Evolutionary conservation across 2,329 filamentous ascomycete species (phyloP), one percentile per base, ranked within the genome.

Genomic region (Colletotrichum plurivorum): DNA sequence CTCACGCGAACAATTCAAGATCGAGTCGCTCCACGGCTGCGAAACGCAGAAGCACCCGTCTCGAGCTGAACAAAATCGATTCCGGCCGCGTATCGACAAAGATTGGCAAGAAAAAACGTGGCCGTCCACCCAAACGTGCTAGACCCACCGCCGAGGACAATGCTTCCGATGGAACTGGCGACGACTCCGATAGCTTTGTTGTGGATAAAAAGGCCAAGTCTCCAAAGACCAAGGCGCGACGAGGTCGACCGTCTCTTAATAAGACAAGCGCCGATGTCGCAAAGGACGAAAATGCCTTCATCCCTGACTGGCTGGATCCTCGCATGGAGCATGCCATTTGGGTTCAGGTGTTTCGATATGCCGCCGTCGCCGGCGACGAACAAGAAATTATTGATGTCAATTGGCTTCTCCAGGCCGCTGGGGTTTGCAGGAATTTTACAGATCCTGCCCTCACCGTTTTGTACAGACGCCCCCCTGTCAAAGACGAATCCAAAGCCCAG

Each of bases 391-490:
- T 82, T 75, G 82, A 83, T 74, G 84, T 83, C 13, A 83, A 84
- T 73, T 94, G 92, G 92, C 86, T 97, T 7, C 79, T 92, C 10
- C 83, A 84, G n/a, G 82, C 88, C 52, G 89, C 92, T 43, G 84
- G 85, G 2, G 81, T 89, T 16, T 95, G 91, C 73, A 87, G 84
- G 58, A 78, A 84, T 2, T 94, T 95, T 66, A 82, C 88, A 0
- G 93, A 94, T 73, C 92, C 94, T 5, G 93, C 93, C 2, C 79
- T 96, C 58, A 90, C 90, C 5, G 91, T 89, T 1, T 83, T 97
- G 5, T 96, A 96, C 77, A 84, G 87, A 54, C 88, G 84, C 5
- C 93, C 93, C 9, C 90, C 90, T 1, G 82, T 96, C 52, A 84
- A 87, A 67, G 80, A 75, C 43, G 73, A 80, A 63, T 74, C 78